Conservation (phyloP, 371 early-diverging fungal species). For the Mortierella sp. region DNA sequence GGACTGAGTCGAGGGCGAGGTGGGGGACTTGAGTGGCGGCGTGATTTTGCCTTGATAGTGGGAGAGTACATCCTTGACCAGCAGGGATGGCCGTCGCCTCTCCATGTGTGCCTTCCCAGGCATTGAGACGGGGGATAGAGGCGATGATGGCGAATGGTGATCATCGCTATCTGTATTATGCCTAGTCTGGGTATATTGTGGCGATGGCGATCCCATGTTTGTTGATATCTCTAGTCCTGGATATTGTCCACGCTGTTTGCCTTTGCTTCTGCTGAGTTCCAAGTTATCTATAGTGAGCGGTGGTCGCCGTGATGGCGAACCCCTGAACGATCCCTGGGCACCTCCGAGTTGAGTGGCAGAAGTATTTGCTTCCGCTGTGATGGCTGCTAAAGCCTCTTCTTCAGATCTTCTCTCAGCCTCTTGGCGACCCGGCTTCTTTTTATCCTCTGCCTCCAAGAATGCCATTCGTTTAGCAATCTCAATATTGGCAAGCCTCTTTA, state of each 20-base stretch:
- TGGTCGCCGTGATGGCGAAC: constrained; percentile 13
- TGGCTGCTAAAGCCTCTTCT: background rate
- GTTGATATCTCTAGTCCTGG: constrained; percentile 14
- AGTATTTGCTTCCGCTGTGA: background rate
- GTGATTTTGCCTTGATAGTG: constrained; percentile 45
- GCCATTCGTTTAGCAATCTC: constrained; percentile 37
- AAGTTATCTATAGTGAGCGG: background rate
- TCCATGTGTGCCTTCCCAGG: constrained; percentile 4
- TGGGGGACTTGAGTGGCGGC: constrained; percentile 48
- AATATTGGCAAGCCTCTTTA: constrained; percentile 37
- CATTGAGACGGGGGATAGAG: constrained; percentile 20
- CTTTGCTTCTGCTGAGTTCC: background rate
- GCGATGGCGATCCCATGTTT: background rate
- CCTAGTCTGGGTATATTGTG: constrained; percentile 32
- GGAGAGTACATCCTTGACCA: constrained; percentile 48
- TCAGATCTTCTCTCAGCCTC: constrained; percentile 13
- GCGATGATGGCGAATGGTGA: constrained; percentile 12
- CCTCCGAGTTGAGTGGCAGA: background rate
- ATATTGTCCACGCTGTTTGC: constrained; percentile 11
- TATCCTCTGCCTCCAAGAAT: constrained; percentile 26
- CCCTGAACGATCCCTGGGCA: constrained; percentile 11
- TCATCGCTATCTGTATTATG: constrained; percentile 3
- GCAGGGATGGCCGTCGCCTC: constrained; percentile 38
- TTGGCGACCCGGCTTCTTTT: constrained; percentile 20
- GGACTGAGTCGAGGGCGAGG: constrained; percentile 31